Evolutionary conservation across 2,329 filamentous ascomycete species (phyloP).

Genomic region (Onygenales sp.): DNA sequence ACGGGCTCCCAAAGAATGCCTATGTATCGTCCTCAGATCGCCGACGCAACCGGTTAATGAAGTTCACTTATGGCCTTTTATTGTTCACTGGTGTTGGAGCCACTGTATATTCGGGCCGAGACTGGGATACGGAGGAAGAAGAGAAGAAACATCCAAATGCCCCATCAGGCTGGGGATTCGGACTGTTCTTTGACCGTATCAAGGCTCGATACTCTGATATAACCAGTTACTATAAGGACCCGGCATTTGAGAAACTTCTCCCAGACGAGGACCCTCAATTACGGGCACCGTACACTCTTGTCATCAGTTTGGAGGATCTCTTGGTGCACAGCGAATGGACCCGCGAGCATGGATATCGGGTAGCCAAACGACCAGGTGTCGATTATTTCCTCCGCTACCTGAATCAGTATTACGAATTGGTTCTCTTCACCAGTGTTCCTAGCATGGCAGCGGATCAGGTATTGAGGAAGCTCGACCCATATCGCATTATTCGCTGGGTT

Average conservation of each 20-base stretch:
- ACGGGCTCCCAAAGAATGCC: conserved; percentile 61
- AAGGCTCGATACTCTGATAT: conserved; percentile 65
- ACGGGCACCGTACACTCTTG: conserved; percentile 82
- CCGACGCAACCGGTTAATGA: conserved; percentile 65
- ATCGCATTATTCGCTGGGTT: conserved; percentile 89
- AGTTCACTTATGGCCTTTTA: conserved; percentile 59
- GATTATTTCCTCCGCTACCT: conserved; percentile 98
- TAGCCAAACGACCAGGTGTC: conserved; percentile 87
- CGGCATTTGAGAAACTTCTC: conserved; percentile 85
- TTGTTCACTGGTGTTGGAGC: conserved; percentile 48
- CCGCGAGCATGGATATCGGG: conserved; percentile 86
- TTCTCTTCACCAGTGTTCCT: conserved; percentile 86
- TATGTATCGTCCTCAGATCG: conserved; percentile 89
- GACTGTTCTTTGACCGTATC: conserved; percentile 71
- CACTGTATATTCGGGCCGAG: conserved; percentile 68
- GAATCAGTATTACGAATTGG: conserved; percentile 95
- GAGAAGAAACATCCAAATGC: conserved; percentile 58
- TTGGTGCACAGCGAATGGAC: conserved; percentile 93
- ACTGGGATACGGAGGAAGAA: conserved; percentile 74
- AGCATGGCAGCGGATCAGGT: conserved; percentile 77
- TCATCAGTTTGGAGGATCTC: conserved; percentile 86
- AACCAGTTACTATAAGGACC: conserved; percentile 89
- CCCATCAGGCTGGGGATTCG: conserved; percentile 68
- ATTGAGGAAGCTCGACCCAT: conserved; percentile 88
- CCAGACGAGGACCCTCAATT: conserved; percentile 63